phyloP scores from a whole-genome alignment of 176 grass and related monocot genomes.

The Lolium rigidum region DNA sequence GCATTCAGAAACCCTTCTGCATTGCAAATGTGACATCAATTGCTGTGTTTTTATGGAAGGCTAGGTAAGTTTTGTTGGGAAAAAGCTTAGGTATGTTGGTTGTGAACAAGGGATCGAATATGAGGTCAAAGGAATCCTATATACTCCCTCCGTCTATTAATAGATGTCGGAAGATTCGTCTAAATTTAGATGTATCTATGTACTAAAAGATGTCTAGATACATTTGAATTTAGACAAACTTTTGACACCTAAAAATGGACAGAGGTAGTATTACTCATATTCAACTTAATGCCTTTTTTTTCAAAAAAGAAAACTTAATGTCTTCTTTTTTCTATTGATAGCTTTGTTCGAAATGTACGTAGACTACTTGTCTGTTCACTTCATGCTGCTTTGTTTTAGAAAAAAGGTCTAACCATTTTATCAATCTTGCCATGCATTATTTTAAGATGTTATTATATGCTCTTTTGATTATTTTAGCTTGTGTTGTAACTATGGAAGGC shows the following conservation, averaged over 20 bases:
- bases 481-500: neutral
- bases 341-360: neutral
- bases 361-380: neutral
- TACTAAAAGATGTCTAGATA: too few relatives aligned
- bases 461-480: neutral
- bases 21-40: neutral
- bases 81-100: conserved; percentile 6
- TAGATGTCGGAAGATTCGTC: too few relatives aligned
- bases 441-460: neutral
- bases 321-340: neutral
- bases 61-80: conserved; percentile 23
- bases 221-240: too few relatives aligned
- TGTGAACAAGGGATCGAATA: neutral
- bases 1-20: neutral
- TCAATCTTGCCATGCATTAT: neutral
- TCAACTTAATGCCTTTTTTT: neutral
- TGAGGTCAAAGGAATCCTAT: conserved; percentile 10
- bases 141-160: too few relatives aligned
- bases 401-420: neutral
- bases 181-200: too few relatives aligned
- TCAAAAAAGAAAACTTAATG: neutral
- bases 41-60: neutral
- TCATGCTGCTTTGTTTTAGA: neutral
- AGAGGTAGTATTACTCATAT: neutral
- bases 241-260: too few relatives aligned